Base-by-base conservation (phyloP, 2,329 filamentous ascomycete genomes). In the Ophiostoma sp. region DNA sequence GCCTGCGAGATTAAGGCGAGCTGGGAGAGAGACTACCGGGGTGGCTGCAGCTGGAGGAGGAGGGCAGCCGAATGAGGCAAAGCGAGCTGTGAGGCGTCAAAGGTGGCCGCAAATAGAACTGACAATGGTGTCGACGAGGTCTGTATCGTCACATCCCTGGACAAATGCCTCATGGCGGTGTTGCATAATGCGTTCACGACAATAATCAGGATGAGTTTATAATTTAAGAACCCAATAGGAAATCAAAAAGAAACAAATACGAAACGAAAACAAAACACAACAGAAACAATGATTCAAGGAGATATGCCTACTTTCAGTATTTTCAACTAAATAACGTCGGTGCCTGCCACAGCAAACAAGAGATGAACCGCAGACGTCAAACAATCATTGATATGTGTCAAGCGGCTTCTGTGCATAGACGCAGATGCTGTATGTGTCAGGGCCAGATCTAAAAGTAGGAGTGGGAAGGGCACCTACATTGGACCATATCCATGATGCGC, bases 401-500 rank as follows among this genome's bases (percentile, higher is more conserved):
- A 55, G 27, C 27, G 49, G 49, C 18, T 55, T 55, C 7, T 55
- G 49, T 8, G 49, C 18, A 5, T 55, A 55, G 49, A 55, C 18
- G 18, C 49, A 55, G 9, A 55, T 36, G 12, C 18, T 55, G 5
- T 27, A 4, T 27, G 6, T 27, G 49, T 55, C 12, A 55, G 49
- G 1, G 27, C 27, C 27, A 1, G 27, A 2, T 27, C 27, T 27
- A 2, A 27, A 27, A 27, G 27, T 27, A 27, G 27, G 27, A 27
- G 27, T 27, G 27, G 27, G 27, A 27, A 27, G 27, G 27, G 27
- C 27, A 11, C n/a, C 68, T 40, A 74, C 72, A 71, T 73, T 5
- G 69, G 69, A 27, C 70, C 65, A 67, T 71, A 72, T 16, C 68
- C 68, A 49, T 72, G 72, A n/a, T 72, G 44, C 7, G 70, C 68